phyloP scores from a whole-genome alignment of 2,329 filamentous ascomycete genomes.

The Ophiostoma quercus region DNA sequence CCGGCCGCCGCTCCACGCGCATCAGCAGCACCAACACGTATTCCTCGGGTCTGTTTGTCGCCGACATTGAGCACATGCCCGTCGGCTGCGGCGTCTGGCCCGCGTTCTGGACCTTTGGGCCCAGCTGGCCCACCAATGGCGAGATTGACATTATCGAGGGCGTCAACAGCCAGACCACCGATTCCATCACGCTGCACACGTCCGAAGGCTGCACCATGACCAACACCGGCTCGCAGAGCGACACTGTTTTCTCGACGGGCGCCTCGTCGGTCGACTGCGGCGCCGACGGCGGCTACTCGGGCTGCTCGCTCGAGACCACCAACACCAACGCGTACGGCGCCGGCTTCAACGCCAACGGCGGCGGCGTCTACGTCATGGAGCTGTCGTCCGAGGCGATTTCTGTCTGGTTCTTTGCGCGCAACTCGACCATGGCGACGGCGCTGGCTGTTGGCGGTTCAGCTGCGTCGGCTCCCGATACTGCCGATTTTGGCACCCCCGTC shows the following conservation, averaged over 20 bases:
- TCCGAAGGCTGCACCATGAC: slow-evolving; percentile 53
- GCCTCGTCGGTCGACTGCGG: slow-evolving; percentile 34
- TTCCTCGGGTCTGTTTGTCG: slow-evolving; percentile 63
- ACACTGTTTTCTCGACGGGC: slow-evolving; percentile 40
- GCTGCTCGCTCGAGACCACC: slow-evolving; percentile 54
- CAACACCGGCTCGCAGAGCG: slow-evolving; percentile 44
- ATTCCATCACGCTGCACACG: slow-evolving; percentile 66
- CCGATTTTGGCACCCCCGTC: slow-evolving; percentile 61
- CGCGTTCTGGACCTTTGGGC: slow-evolving; percentile 64
- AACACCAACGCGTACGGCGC: slow-evolving; percentile 56
- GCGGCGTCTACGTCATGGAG: slow-evolving; percentile 68
- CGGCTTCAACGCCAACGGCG: slow-evolving; percentile 64
- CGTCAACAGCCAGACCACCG: slow-evolving; percentile 57
- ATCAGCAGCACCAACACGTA: slow-evolving; percentile 62
- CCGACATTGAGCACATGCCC: slow-evolving; percentile 75
- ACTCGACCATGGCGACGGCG: slow-evolving; percentile 30
- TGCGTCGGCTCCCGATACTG: slow-evolving; percentile 59
- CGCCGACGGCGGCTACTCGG: slow-evolving; percentile 41
- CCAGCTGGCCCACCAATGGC: slow-evolving; percentile 63
- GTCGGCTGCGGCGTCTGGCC: slow-evolving; percentile 71
- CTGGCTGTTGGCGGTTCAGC: slow-evolving; percentile 42
- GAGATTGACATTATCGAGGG: slow-evolving; percentile 81
- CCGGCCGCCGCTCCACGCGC: slow-evolving; percentile 65
- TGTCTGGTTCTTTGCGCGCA: slow-evolving; percentile 76
- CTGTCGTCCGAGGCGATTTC: slow-evolving; percentile 69